Evolutionary conservation across 345 rosid genomes (phyloP).

Genomic region (Eucalyptus globulus): DNA sequence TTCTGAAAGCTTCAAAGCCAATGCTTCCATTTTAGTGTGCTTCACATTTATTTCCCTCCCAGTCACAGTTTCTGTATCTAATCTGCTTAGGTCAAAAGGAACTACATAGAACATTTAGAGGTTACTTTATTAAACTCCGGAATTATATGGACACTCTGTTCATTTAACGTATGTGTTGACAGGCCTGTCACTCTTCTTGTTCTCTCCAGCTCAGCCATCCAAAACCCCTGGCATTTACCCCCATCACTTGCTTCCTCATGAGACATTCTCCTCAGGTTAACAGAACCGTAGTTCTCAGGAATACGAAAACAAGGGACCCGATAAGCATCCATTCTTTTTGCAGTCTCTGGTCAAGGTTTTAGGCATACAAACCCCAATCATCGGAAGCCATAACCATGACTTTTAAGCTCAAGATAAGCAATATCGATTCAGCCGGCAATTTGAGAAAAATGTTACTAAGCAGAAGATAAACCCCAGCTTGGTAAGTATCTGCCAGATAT

Average conservation of each 20-base stretch:
- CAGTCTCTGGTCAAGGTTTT: background rate
- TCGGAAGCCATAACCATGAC: background rate
- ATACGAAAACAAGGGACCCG: background rate
- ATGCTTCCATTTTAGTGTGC: background rate
- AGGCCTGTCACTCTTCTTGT: background rate
- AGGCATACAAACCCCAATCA: background rate
- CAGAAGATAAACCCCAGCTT: background rate
- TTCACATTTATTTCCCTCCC: background rate
- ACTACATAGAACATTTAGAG: background rate
- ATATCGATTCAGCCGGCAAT: background rate
- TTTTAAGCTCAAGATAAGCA: background rate
- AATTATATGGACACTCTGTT: background rate
- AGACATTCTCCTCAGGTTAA: background rate
- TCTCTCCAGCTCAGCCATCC: background rate
- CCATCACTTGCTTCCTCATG: background rate
- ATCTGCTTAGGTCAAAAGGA: background rate
- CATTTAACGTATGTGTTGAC: background rate
- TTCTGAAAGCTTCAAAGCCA: background rate
- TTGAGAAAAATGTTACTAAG: background rate
- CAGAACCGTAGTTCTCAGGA: background rate
- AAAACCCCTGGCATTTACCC: background rate
- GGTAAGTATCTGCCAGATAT: background rate
- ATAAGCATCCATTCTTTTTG: background rate
- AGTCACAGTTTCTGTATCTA: background rate
- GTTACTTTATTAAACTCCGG: background rate